Conservation (phyloP, 306 rosid species). For the Rubus parviflorus region DNA sequence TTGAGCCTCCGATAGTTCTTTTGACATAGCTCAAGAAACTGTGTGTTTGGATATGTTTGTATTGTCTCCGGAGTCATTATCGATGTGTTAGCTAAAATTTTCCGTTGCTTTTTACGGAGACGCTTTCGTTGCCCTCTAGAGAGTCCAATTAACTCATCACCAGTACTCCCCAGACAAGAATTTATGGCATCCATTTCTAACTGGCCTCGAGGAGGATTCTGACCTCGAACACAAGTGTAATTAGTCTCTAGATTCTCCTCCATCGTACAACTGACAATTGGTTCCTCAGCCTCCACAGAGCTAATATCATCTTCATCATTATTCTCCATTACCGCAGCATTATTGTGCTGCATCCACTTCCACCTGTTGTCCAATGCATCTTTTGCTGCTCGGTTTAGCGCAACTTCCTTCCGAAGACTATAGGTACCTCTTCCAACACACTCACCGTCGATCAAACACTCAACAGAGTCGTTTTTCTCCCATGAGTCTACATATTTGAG, state of each 20-base stretch:
- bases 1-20: conserved; percentile 34
- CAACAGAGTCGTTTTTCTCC: conserved; percentile 25
- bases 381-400: conserved; percentile 54
- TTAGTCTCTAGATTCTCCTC: neutral
- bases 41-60: conserved; percentile 40
- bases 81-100: conserved; percentile 6
- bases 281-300: neutral
- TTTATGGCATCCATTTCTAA: neutral
- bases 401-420: conserved; percentile 44
- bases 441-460: conserved; percentile 30
- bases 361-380: conserved; percentile 46
- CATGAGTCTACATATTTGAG: conserved; percentile 40
- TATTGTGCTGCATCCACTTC: neutral
- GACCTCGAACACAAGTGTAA: neutral
- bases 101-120: neutral
- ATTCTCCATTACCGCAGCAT: neutral
- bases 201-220: neutral
- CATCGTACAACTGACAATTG: neutral
- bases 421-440: conserved; percentile 39
- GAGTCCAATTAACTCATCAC: neutral
- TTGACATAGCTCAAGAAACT: conserved; percentile 45
- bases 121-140: conserved; percentile 4
- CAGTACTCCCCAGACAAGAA: neutral
- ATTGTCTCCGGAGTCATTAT: conserved; percentile 30
- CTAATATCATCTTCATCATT: conserved; percentile 2